phyloP scores from a whole-genome alignment of 805 yeast genomes.

The Yamadazyma phyllophila region DNA sequence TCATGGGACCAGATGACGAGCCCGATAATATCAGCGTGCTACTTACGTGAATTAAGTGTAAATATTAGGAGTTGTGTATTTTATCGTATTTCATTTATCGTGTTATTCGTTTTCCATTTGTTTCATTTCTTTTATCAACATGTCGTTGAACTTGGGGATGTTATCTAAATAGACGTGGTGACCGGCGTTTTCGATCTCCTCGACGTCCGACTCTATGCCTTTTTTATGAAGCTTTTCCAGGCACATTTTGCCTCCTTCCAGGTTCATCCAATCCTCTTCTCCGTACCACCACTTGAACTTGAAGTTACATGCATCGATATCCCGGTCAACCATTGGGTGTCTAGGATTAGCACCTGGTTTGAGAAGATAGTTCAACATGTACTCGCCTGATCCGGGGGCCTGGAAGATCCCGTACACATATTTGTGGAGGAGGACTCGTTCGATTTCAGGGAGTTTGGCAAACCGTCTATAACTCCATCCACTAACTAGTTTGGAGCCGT shows the following conservation, averaged over 20 bases:
- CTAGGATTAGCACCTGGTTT: conserved; percentile 93
- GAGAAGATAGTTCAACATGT: conserved; percentile 75
- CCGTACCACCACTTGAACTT: conserved; percentile 86
- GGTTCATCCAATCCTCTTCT: conserved; percentile 64
- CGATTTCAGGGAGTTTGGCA: conserved; percentile 48
- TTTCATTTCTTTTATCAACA: conserved; percentile 53
- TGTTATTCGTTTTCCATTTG: conserved; percentile 1
- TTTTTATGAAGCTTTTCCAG: conserved; percentile 29
- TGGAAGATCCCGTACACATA: conserved; percentile 85
- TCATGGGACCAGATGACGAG: conserved; percentile 23
- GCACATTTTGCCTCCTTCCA: conserved; percentile 45
- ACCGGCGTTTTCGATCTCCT: conserved; percentile 56
- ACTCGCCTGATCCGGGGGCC: conserved; percentile 90
- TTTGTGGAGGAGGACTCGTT: conserved; percentile 59
- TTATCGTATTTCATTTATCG: neutral
- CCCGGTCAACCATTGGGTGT: conserved; percentile 58
- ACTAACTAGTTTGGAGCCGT: conserved; percentile 82
- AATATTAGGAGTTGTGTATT: neutral
- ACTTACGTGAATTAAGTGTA: neutral
- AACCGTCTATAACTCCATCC: conserved; percentile 89
- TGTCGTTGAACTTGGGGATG: conserved; percentile 48
- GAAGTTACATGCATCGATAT: conserved; percentile 50
- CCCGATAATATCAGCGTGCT: conserved; percentile 18
- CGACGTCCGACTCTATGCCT: conserved; percentile 23
- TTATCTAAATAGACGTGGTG: conserved; percentile 82